Base-by-base conservation (phyloP, 148 eudicot species). In the Polygonum aviculare region DNA sequence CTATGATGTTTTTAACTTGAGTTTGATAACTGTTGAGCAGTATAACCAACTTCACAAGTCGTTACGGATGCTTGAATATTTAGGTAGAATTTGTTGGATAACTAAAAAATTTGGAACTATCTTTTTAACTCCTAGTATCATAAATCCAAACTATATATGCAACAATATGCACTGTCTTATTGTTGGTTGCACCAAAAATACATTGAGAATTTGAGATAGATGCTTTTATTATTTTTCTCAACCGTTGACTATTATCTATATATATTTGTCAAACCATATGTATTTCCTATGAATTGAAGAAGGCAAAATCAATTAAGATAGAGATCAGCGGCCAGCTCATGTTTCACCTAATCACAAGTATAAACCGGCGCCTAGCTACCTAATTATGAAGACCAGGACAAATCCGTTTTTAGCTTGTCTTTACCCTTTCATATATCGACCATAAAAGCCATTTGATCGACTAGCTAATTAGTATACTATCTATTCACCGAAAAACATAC, bases 351-450 rank as follows among this genome's bases (percentile, higher is more conserved):
- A 57, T 57, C 33, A 59, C 14, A 59, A 59, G 65, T 59, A 59
- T 59, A 59, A 59, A 59, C 8, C 33, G 65, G 11, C 12, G 31
- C 31, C 31, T 59, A 35, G 31, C 65, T 21, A 59, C 65, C 65
- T 59, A 22, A 62, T 62, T 26, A 62, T 62, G 36, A 12, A 62
- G 69, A 62, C 69, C 69, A 62, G 31, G 39, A 62, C 69, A 62
- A 62, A 4, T 54, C 7, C 22, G 1, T 54, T 54, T 52, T 12
- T 15, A 15, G 45, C 45, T 41, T 41, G 7, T 9, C 10, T 41
- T 41, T 41, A 41, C 47, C 10, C 47, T 44, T 44, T 44, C 47
- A 44, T 26, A 26, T 1, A 26, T 26, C 31, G 31, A 26, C 31
- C 31, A 26, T 44, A 44, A 44, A 44, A 44, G 2, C 10, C 47